These are phyloP conservation scores for Mesembryanthemum crystallinum DNA, from an alignment of 148 eudicot genomes.

Conservation along the genomic window DNA sequence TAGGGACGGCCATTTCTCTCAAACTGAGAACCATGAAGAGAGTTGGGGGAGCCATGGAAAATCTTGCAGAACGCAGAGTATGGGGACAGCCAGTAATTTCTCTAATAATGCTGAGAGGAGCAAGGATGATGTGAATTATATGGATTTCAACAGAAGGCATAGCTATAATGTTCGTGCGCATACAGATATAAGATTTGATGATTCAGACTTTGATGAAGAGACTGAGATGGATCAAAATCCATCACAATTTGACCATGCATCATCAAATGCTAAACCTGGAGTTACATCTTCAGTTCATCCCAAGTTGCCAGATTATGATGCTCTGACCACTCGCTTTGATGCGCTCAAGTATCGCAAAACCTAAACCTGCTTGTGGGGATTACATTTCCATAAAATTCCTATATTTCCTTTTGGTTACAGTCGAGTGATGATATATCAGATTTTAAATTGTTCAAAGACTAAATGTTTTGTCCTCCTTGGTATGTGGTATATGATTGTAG, in stretches of 20 bases:
- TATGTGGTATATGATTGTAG: background rate
- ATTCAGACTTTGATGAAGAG: constrained; percentile 73
- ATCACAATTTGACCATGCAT: constrained; percentile 20
- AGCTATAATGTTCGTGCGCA: constrained; percentile 49
- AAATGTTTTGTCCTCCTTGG: background rate
- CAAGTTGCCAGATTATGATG: constrained; percentile 85
- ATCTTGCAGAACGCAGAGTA: constrained; percentile 22
- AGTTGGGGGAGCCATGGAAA: constrained; percentile 13
- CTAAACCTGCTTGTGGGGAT: background rate
- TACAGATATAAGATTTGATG: constrained; percentile 67
- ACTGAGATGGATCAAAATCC: constrained; percentile 46
- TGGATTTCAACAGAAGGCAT: constrained; percentile 41
- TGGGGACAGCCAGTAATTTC: constrained; percentile 4
- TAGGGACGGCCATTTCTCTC: constrained; percentile 15
- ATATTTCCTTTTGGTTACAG: background rate
- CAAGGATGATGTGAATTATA: constrained; percentile 20
- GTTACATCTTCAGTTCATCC: constrained; percentile 55
- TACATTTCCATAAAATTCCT: background rate
- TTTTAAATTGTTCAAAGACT: background rate
- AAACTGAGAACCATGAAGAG: constrained; percentile 11
- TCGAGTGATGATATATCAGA: background rate
- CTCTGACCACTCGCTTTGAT: constrained; percentile 83
- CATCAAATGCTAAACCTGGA: constrained; percentile 22
- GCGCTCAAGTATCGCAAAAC: constrained; percentile 67
- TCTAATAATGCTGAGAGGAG: constrained; percentile 5